Conservation (phyloP, 2,329 filamentous ascomycete genomes). For the Penicillium sp. region DNA sequence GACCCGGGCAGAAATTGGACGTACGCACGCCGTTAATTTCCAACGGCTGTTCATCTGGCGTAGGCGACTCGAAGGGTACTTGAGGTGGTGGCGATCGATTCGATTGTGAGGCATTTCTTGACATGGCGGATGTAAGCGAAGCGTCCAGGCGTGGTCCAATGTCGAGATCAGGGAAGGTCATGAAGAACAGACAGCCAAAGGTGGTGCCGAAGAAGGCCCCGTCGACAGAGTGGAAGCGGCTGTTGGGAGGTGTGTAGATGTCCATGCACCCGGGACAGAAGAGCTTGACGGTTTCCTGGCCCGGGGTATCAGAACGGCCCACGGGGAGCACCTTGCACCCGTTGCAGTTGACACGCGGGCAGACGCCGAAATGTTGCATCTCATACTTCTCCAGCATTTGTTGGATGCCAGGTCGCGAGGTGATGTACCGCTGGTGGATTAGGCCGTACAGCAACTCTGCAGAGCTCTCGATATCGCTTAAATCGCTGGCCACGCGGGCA, state of each 20-base stretch:
- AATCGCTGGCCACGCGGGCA: slow-evolving; percentile 81
- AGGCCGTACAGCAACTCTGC: slow-evolving; percentile 98
- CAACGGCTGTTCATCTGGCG: slow-evolving; percentile 46
- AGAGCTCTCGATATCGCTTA: slow-evolving; percentile 92
- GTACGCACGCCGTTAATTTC: slow-evolving; percentile 80
- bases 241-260: slow-evolving; percentile 95
- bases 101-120: slow-evolving; percentile 18
- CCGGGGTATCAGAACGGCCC: slow-evolving; percentile 87
- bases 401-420: slow-evolving; percentile 90
- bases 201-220: slow-evolving; percentile 98
- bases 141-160: slow-evolving; percentile 64
- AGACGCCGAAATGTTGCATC: slow-evolving; percentile 89
- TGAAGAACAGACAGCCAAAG: slow-evolving; percentile 93
- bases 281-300: slow-evolving; percentile 95
- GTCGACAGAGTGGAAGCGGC: slow-evolving; percentile 93
- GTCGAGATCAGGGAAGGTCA: slow-evolving; percentile 96
- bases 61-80: slow-evolving; percentile 28
- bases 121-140: slow-evolving; percentile 24
- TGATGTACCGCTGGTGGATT: slow-evolving; percentile 98
- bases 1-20: slow-evolving; percentile 79
- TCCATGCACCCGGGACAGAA: slow-evolving; percentile 97
- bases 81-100: slow-evolving; percentile 24
- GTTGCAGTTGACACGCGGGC: slow-evolving; percentile 90
- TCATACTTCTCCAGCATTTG: slow-evolving; percentile 99
- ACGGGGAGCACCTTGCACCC: slow-evolving; percentile 87